Conservation (phyloP, 331 rosid genomes). For the Rhamnella rubrinervis region DNA sequence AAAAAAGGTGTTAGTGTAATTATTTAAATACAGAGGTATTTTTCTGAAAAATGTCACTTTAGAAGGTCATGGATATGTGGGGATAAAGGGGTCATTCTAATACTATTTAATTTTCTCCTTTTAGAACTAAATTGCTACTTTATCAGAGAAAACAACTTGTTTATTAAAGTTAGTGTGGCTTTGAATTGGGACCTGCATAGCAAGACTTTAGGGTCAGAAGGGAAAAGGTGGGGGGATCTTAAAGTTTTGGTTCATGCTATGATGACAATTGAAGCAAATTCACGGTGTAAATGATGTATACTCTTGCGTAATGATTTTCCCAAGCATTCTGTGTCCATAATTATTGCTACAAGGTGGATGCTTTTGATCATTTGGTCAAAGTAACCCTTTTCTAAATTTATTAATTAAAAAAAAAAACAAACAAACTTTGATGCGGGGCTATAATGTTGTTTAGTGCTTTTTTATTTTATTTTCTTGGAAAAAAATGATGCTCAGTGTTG, state of each 20-base stretch:
- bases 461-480: too few relatives aligned
- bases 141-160: neutral
- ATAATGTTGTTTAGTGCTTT: too few relatives aligned
- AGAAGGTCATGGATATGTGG: neutral
- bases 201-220: constrained; percentile 7
- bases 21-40: too few relatives aligned
- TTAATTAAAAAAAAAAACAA: neutral
- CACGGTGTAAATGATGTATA: constrained; percentile 7
- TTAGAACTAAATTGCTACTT: neutral
- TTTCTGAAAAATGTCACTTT: neutral
- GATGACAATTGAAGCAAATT: constrained; percentile 9
- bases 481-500: too few relatives aligned
- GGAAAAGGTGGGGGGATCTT: neutral
- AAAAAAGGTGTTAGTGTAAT: too few relatives aligned
- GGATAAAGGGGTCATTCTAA: too few relatives aligned
- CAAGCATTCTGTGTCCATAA: constrained; percentile 14
- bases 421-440: neutral
- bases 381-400: neutral
- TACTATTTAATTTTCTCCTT: neutral
- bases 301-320: constrained; percentile 9
- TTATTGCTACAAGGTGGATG: neutral
- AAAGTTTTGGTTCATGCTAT: neutral
- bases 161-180: neutral
- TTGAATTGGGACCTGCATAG: neutral
- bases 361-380: constrained; percentile 11